Base-by-base conservation (phyloP, 2,329 filamentous ascomycete species). In the Davidsoniella neocaledoniae region DNA sequence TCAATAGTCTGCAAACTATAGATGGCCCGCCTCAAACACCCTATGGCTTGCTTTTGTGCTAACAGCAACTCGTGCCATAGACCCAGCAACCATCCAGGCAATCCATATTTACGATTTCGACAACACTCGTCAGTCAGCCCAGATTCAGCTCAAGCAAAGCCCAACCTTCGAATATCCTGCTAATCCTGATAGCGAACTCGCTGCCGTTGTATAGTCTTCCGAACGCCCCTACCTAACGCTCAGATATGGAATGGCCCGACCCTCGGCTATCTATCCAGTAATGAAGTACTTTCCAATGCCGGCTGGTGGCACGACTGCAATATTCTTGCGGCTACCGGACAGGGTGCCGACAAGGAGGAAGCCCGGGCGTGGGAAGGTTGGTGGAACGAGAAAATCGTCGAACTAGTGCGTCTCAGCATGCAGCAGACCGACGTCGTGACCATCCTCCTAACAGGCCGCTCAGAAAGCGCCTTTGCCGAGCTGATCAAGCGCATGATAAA, bases 61-160 rank as follows among this genome's bases (percentile, higher is more conserved):
- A 26, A 39, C 36, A 33, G 26, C 14, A 43, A 29, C 14, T 49
- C 38, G 23, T 26, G 14, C 33, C 14, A 9, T 56, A 76, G 74
- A 76, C 29, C 71, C 79, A 9, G 71, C 82, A 40, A 70, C 77
- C 50, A 81, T 96, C 64, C 86, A 77, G 62, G 68, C 78, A 7
- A 78, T 98, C 48, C 90, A 96, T 61, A 76, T 98, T 57, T 96
- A 96, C 68, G 91, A 98, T 64, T 98, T 96, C 64, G 91, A 98
- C 66, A 96, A 98, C 61, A 96, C 90, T 37, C 68, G 85, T 90
- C 69, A 62, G 81, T 56, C 46, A 37, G 50, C 45, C 25, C 19
- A 38, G 46, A 33, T 33, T 12, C 29, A 12, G 6, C 12, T 4
- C 29, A 33, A 33, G 21, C 29, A 33, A 9, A 9, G 5, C 29